A percentile compares a stretch with the other conserved stretches of the same genome.
phyloP scores from a whole-genome alignment of 2,329 filamentous ascomycete genomes.

The Aspergillus fischeri region DNA sequence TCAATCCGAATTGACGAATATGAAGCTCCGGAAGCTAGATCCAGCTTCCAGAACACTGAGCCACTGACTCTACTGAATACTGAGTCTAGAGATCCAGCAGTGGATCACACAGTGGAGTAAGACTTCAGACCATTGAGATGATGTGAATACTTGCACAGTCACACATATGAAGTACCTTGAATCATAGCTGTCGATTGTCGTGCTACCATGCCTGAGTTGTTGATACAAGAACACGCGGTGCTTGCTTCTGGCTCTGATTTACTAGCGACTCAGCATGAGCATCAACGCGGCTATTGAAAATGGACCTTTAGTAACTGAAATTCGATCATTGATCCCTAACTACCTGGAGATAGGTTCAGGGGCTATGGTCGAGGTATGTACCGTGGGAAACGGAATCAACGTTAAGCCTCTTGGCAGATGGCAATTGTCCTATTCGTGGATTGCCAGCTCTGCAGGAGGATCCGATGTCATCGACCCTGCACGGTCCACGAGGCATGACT shows the following conservation, averaged over 20 bases:
- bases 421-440: constrained; percentile 56
- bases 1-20: no score
- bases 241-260: no score
- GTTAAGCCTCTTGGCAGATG: constrained; percentile 16
- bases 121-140: not conserved
- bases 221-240: no score
- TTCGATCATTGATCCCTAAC: not conserved
- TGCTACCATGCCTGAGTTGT: no score
- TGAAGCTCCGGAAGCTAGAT: not conserved
- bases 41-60: not conserved
- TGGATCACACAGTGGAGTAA: not conserved
- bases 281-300: not conserved
- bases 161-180: not conserved
- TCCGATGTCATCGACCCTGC: constrained; percentile 34
- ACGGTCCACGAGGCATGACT: constrained; percentile 21
- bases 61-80: no score
- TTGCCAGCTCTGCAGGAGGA: constrained; percentile 18
- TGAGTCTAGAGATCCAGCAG: no score
- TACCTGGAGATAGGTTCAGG: not conserved
- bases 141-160: not conserved
- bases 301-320: not conserved
- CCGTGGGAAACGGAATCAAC: constrained; percentile 7
- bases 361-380: constrained; percentile 14
- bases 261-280: no score
- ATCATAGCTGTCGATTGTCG: not conserved